Base-by-base conservation (phyloP, 2,329 filamentous ascomycete genomes). In the Penicillium sp. region DNA sequence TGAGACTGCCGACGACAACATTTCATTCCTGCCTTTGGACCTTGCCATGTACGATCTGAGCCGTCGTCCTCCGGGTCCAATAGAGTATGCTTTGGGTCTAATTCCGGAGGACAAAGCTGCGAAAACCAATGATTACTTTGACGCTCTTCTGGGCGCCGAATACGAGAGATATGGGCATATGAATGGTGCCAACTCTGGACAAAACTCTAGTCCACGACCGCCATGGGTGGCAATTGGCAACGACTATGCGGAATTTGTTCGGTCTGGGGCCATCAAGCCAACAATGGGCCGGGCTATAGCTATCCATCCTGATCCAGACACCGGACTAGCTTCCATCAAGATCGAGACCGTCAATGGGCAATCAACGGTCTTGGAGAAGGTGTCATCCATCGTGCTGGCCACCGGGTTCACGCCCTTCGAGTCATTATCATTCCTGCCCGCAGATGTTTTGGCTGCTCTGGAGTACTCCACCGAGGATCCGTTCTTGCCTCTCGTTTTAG, bases 211-310 rank as follows among this genome's bases (percentile, higher is more conserved):
- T 3, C 67, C 75, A 2, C 70, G 79, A n/a, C 85, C 84, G 0
- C 81, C 85, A 0, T 88, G 85, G 65, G 74, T 91, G 6, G 84
- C 85, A 8, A 81, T 90, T 49, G 88, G 85, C 46, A 86, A 90
- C 58, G 81, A 81, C 54, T 94, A 95, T 64, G 71, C 81, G 26
- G 86, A 90, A 47, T 90, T 90, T 63, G 87, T 91, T 13, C 81
- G 88, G 29, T 83, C 82, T 0, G 84, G 85, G 0, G 70, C 79
- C 10, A 85, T 89, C 44, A 69, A 73, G 0, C 65, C 83, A 3
- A 76, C 72, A 1, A 74, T 70, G 4, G 84, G 84, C 9, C 62
- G 66, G 12, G 65, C 63, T 15, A 46, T 47, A 18, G 57, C 49
- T n/a, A 49, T 67, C 3, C 24, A 57, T 2, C 29, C 47, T 13